Evolutionary conservation across 1,139 yeast genomes (phyloP).

Genomic region (Geotrichum fermentans): DNA sequence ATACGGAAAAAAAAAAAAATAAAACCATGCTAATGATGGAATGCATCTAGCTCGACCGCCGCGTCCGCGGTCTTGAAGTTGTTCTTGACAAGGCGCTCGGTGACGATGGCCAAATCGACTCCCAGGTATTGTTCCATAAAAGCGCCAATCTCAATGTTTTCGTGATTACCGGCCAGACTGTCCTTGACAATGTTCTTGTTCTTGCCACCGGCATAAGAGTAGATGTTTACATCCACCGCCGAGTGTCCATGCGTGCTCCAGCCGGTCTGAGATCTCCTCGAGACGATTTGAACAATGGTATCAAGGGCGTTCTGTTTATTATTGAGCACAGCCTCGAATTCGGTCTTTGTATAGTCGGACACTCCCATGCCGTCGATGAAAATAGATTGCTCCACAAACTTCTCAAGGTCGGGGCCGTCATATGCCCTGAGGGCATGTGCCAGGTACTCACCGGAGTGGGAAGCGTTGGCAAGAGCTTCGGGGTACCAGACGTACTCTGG

Average conservation of each 20-base stretch:
- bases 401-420: constrained; percentile 34
- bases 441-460: constrained; percentile 70
- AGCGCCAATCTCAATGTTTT: constrained; percentile 74
- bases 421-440: constrained; percentile 40
- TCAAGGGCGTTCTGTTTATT: constrained; percentile 38
- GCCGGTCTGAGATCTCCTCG: constrained; percentile 68
- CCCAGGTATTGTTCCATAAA: constrained; percentile 59
- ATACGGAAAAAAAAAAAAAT: neutral
- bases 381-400: constrained; percentile 49
- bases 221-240: constrained; percentile 84
- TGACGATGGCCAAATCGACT: constrained; percentile 50
- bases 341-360: constrained; percentile 47
- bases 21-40: neutral
- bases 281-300: constrained; percentile 55
- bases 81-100: constrained; percentile 35
- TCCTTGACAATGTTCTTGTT: constrained; percentile 38
- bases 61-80: neutral
- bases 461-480: constrained; percentile 55
- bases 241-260: constrained; percentile 91
- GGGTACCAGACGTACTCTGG: constrained; percentile 80
- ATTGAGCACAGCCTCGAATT: constrained; percentile 39
- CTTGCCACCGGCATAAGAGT: constrained; percentile 59
- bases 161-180: constrained; percentile 46
- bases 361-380: constrained; percentile 59
- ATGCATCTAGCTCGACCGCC: neutral